Conservation (phyloP, 805 yeast species). For the Starmerella bombicola region DNA sequence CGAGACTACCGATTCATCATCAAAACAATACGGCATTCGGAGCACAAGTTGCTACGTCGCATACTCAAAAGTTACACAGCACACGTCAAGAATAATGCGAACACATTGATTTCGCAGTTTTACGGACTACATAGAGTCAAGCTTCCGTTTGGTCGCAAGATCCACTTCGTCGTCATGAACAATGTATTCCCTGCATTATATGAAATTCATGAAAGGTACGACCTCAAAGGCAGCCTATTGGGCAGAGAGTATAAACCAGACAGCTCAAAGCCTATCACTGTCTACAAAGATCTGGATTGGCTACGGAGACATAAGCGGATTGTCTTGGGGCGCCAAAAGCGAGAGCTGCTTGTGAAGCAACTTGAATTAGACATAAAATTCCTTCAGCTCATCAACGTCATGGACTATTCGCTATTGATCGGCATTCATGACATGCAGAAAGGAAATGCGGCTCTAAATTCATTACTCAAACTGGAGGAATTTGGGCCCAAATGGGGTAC, state of each 20-base stretch:
- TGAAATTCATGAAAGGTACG: constrained; percentile 74
- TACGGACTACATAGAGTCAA: constrained; percentile 91
- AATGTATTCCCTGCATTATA: constrained; percentile 89
- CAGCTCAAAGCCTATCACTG: constrained; percentile 28
- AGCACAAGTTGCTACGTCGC: constrained; percentile 68
- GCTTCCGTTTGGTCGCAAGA: constrained; percentile 70
- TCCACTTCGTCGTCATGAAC: constrained; percentile 93
- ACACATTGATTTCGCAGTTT: constrained; percentile 85
- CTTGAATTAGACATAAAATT: constrained; percentile 62
- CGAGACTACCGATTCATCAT: constrained; percentile 88
- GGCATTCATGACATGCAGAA: constrained; percentile 71
- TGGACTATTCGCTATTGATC: constrained; percentile 87
- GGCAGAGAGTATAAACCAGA: constrained; percentile 41
- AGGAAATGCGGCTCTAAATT: constrained; percentile 36
- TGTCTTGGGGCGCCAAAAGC: constrained; percentile 63
- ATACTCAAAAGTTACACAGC: constrained; percentile 63
- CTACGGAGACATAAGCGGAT: constrained; percentile 51
- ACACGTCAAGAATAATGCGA: constrained; percentile 73
- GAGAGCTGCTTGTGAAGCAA: constrained; percentile 50
- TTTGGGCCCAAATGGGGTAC: constrained; percentile 21
- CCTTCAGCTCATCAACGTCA: constrained; percentile 62
- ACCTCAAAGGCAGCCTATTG: constrained; percentile 83
- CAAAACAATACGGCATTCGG: constrained; percentile 88
- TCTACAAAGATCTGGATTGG: constrained; percentile 85
- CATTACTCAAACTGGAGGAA: constrained; percentile 19